Base-by-base conservation (phyloP, 2,329 filamentous ascomycete species). In the Curvularia sp. region DNA sequence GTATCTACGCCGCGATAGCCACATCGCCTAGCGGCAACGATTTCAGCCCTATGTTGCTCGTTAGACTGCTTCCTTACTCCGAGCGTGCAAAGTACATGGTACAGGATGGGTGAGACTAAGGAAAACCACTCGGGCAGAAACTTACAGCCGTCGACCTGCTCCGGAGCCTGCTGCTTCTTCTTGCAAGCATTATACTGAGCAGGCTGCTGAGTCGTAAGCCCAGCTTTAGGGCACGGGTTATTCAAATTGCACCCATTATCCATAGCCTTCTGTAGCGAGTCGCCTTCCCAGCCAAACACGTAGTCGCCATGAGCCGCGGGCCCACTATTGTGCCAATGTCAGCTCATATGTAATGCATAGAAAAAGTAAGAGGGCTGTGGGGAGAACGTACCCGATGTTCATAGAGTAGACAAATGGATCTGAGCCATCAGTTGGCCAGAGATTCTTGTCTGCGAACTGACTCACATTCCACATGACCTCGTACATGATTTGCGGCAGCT, bases 201-300 rank as follows among this genome's bases (percentile, higher is more conserved):
- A 6, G 70, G 65, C 43, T 60, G 50, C 60, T 74, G 71, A n/a
- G 58, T 57, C 31, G 67, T 71, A 41, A 75, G 65, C 39, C 72
- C 72, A 13, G 72, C 72, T 51, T 67, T 70, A 41, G 72, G 66
- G 61, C 72, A 75, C 9, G 65, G 68, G 1, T 48, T 63, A 63
- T 75, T 74, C 59, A 77, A 72, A 50, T 76, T 72, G 68, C 78
- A 80, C 47, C 70, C 62, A 49, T 75, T 76, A 60, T 79, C 77
- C 74, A 79, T 77, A 9, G 77, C 76, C 28, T 74, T 72, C 62
- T 79, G 77, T 35, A 80, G 76, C 28, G 76, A 73, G 58, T 80
- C 79, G 30, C 77, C 80, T 64, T 81, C 77, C 79, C 80, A 82
- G 53, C 76, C 76, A 5, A 78, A 75, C 33, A 80, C 75, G 63